Evolutionary conservation across 164 flowering plant species (phyloP).

Genomic region (Chimonanthus praecox): DNA sequence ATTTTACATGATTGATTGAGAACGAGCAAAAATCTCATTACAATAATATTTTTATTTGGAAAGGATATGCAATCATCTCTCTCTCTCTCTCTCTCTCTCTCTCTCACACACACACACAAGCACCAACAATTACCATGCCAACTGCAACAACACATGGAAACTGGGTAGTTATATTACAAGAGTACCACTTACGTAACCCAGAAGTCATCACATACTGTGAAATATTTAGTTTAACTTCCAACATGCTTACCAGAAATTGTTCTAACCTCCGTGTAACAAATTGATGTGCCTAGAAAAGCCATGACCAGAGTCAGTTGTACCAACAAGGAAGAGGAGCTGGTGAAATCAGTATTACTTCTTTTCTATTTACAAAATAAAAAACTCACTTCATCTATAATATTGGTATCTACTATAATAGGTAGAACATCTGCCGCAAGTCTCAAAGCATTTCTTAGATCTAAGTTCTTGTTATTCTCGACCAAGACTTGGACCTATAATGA

Average conservation of each 20-base stretch:
- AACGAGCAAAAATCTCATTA: no score
- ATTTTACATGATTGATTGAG: no score
- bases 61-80: no score
- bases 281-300: conserved; percentile 51
- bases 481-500: conserved; percentile 72
- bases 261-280: conserved; percentile 88
- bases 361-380: background rate
- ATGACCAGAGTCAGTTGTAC: conserved; percentile 3
- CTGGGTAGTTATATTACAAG: no score
- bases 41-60: no score
- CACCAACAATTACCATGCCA: no score
- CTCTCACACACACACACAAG: no score
- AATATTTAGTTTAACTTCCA: no score
- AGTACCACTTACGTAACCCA: no score
- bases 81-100: no score
- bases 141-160: no score
- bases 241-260: conserved; percentile 72
- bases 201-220: background rate
- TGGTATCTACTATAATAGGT: conserved; percentile 48
- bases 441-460: conserved; percentile 62
- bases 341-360: background rate
- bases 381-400: conserved; percentile 60
- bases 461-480: conserved; percentile 72
- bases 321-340: background rate
- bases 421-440: conserved; percentile 72